These are phyloP conservation scores for Leishmania major DNA, from an alignment of 208 protist genomes.

Conservation along the genomic window DNA sequence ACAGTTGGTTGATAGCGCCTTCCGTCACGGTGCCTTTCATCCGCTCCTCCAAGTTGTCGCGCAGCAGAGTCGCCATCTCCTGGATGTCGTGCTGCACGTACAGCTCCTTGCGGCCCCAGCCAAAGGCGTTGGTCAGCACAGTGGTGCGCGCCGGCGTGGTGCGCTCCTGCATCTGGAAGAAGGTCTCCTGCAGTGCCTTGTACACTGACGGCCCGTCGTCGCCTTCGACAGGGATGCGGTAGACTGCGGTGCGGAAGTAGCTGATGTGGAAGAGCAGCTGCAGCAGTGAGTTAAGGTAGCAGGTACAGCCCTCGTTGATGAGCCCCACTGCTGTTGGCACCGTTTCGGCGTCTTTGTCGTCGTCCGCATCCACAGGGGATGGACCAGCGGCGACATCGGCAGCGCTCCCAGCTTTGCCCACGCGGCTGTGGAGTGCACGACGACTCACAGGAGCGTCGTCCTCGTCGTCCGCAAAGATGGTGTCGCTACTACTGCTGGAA, in stretches of 20 bases:
- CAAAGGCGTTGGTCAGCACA: conserved; percentile 89
- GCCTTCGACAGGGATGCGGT: conserved; percentile 64
- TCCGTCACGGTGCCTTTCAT: conserved; percentile 91
- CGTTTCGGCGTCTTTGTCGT: background rate
- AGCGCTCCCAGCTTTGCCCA: background rate
- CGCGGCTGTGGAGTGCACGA: background rate
- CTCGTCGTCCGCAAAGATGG: conserved; percentile 10
- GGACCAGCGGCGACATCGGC: background rate
- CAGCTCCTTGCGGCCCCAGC: conserved; percentile 81
- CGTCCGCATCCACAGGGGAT: background rate
- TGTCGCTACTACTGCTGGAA: conserved; percentile 18
- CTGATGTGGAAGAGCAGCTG: conserved; percentile 87
- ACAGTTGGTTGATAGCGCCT: conserved; percentile 83
- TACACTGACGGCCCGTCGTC: conserved; percentile 46
- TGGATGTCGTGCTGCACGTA: conserved; percentile 93
- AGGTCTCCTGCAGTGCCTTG: conserved; percentile 79
- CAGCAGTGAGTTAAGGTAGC: conserved; percentile 92
- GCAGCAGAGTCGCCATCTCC: conserved; percentile 87
- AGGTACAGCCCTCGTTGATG: conserved; percentile 91
- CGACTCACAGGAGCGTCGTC: background rate
- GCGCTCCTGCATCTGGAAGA: conserved; percentile 87
- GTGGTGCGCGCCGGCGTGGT: conserved; percentile 68
- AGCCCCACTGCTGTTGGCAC: conserved; percentile 56
- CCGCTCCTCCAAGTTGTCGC: conserved; percentile 86
- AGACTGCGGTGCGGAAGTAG: conserved; percentile 89